Evolutionary conservation across 768 basidiomycete species (phyloP).

Genomic region (Leucogyrophana mollusca): DNA sequence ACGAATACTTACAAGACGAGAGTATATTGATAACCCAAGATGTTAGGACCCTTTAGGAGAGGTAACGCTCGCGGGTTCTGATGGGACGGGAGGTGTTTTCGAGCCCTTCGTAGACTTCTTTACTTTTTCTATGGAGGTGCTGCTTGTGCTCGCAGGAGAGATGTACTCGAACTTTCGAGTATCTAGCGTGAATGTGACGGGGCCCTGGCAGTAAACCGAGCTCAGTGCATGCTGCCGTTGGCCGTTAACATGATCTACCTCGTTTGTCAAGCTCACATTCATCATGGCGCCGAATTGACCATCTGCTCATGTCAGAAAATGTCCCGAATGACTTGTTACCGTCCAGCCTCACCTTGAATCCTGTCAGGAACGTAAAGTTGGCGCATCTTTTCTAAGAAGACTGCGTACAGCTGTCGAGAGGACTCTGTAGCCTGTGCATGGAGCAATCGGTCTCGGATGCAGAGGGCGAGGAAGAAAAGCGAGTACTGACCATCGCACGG

Average conservation of each 20-base stretch:
- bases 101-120: too few species aligned
- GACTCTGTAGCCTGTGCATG: slow-evolving; percentile 56
- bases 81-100: too few species aligned
- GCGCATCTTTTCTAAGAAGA: slow-evolving; percentile 69
- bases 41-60: too few species aligned
- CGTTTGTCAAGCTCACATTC: slow-evolving; percentile 84
- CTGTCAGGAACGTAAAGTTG: slow-evolving; percentile 68
- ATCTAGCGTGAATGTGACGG: slow-evolving; percentile 83
- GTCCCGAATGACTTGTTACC: background rate
- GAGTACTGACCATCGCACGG: slow-evolving; percentile 73
- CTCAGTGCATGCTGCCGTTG: background rate
- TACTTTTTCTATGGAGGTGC: slow-evolving; percentile 4
- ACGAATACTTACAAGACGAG: too few species aligned
- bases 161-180: slow-evolving; percentile 77
- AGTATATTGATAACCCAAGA: too few species aligned
- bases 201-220: slow-evolving; percentile 50
- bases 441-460: too few species aligned
- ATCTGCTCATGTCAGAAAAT: slow-evolving; percentile 43
- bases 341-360: slow-evolving; percentile 63
- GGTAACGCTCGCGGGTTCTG: too few species aligned
- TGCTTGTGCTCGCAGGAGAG: slow-evolving; percentile 14
- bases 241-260: slow-evolving; percentile 46
- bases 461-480: background rate
- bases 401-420: slow-evolving; percentile 67
- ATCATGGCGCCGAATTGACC: slow-evolving; percentile 98